A percentile compares a stretch with the other conserved stretches of the same genome.
These are phyloP conservation scores for Peronospora farinosa DNA, from an alignment of 352 stramenopile genomes.

Conservation along the genomic window DNA sequence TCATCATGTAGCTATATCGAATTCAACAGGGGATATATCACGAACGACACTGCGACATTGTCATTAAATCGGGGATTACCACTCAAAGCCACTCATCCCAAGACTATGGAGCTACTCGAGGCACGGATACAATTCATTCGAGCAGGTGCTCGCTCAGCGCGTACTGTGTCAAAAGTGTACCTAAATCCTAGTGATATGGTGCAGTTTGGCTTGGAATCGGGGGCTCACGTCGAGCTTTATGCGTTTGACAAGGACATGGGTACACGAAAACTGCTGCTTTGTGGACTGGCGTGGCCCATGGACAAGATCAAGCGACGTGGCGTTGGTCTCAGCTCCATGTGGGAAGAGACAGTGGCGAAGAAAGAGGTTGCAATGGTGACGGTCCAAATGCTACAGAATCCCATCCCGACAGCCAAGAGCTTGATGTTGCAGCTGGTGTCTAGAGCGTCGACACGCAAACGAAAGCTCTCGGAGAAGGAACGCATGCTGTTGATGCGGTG, in stretches of 20 bases:
- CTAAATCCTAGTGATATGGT: constrained; percentile 54
- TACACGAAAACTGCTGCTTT: constrained; percentile 36
- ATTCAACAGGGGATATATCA: constrained; percentile 14
- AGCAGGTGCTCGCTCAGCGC: constrained; percentile 44
- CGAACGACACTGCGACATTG: not conserved
- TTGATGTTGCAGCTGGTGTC: constrained; percentile 39
- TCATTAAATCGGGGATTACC: constrained; percentile 19
- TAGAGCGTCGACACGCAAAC: constrained; percentile 17
- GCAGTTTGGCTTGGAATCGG: constrained; percentile 31
- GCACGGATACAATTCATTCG: constrained; percentile 58
- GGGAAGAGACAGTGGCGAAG: constrained; percentile 40
- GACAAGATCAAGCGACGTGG: constrained; percentile 60
- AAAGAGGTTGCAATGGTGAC: constrained; percentile 19
- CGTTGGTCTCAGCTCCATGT: constrained; percentile 67
- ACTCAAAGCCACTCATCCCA: constrained; percentile 9
- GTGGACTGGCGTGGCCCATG: constrained; percentile 62
- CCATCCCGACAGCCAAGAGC: constrained; percentile 15
- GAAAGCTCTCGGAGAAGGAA: constrained; percentile 51
- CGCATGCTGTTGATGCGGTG: constrained; percentile 45
- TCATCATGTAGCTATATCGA: constrained; percentile 10
- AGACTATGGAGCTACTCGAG: constrained; percentile 19
- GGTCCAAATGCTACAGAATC: constrained; percentile 24
- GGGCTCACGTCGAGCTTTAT: constrained; percentile 32
- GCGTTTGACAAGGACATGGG: constrained; percentile 4
- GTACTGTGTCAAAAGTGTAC: constrained; percentile 62